Percentiles rank a stretch among this genome's conserved stretches.
Evolutionary conservation across 2,329 filamentous ascomycete species (phyloP).

Genomic region (Bipolaris victoriae): DNA sequence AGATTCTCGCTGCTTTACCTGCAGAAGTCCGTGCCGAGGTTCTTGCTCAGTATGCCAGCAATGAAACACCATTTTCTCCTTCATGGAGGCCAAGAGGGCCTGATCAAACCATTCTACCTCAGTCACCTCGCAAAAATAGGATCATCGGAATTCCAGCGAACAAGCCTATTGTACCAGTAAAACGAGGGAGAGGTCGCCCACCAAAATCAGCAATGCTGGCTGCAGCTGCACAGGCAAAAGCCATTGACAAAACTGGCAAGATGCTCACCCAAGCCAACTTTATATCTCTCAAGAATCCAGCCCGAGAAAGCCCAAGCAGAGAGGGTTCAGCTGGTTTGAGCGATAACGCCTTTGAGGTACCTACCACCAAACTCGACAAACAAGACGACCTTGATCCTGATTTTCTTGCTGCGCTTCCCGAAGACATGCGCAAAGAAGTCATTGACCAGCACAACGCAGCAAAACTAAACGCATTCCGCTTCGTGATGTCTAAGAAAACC

Average conservation of each 20-base stretch:
- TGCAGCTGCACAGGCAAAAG: conserved; percentile 59
- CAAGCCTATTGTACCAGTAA: conserved; percentile 64
- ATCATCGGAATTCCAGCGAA: conserved; percentile 57
- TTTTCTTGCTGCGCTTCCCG: conserved; percentile 82
- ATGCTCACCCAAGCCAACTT: conserved; percentile 76
- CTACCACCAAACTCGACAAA: not conserved
- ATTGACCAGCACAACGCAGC: conserved; percentile 69
- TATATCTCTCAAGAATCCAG: conserved; percentile 51
- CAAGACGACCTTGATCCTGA: conserved; percentile 54
- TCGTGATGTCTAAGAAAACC: conserved; percentile 39
- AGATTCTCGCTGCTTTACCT: conserved; percentile 82
- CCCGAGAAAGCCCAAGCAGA: conserved; percentile 16
- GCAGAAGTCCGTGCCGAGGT: conserved; percentile 86
- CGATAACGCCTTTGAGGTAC: conserved; percentile 34
- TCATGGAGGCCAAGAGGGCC: conserved; percentile 45
- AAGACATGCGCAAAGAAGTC: conserved; percentile 70
- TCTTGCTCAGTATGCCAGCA: conserved; percentile 68
- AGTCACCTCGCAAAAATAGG: conserved; percentile 60
- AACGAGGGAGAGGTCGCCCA: conserved; percentile 67
- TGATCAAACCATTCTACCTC: conserved; percentile 44
- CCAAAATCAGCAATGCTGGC: conserved; percentile 48
- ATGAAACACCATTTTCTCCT: conserved; percentile 33
- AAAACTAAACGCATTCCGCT: conserved; percentile 33
- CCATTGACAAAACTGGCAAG: conserved; percentile 34
- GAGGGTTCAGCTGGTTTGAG: conserved; percentile 28